A percentile compares a stretch with the other conserved stretches of the same genome.
phyloP scores from a whole-genome alignment of 1,284 basidiomycete genomes.

The Blastosporella zonata region DNA sequence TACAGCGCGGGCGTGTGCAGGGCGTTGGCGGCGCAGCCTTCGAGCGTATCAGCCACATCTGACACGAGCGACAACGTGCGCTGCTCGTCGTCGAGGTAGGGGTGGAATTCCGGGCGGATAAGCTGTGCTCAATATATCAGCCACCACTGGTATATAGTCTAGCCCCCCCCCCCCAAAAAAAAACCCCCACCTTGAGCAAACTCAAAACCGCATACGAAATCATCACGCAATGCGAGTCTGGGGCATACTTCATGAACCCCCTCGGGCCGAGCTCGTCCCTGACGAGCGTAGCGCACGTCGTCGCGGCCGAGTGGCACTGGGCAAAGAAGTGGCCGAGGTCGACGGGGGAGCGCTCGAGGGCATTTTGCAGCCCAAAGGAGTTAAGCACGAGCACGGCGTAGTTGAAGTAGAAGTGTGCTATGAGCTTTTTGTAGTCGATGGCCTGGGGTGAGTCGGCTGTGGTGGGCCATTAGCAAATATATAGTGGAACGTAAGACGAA shows the following conservation, averaged over 20 bases:
- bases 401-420: slow-evolving; percentile 76
- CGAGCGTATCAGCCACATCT: slow-evolving; percentile 79
- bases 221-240: slow-evolving; percentile 92
- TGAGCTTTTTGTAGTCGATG: slow-evolving; percentile 47
- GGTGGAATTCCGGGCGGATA: slow-evolving; percentile 77
- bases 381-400: slow-evolving; percentile 88
- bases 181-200: slow-evolving; percentile 72
- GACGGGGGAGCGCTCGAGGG: slow-evolving; percentile 71
- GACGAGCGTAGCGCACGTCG: slow-evolving; percentile 64
- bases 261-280: slow-evolving; percentile 73
- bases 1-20: slow-evolving; percentile 86
- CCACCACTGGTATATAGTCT: neutral
- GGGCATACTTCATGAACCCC: slow-evolving; percentile 80
- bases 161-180: neutral
- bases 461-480: neutral
- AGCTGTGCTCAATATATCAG: slow-evolving; percentile 43
- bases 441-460: slow-evolving; percentile 31
- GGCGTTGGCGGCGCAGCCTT: slow-evolving; percentile 69
- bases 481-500: neutral
- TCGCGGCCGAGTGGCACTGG: slow-evolving; percentile 77
- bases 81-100: slow-evolving; percentile 72
- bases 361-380: slow-evolving; percentile 93
- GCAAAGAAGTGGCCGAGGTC: slow-evolving; percentile 88
- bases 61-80: slow-evolving; percentile 71
- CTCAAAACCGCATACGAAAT: slow-evolving; percentile 86